Base-by-base conservation (phyloP, 83 land plant genomes). In the Picea mariana region DNA sequence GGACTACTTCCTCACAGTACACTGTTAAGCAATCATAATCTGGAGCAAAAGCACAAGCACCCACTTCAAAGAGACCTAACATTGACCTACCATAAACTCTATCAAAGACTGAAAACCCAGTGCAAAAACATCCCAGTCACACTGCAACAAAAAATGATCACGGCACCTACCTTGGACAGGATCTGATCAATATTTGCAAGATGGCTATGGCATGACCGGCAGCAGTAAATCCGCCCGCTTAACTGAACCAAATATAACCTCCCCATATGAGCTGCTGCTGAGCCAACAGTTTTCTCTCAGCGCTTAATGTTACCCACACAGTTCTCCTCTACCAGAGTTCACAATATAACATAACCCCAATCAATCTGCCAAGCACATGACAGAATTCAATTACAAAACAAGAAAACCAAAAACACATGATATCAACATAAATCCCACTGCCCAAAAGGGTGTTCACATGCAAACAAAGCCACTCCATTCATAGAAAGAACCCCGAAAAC, bases 161-260 rank as follows among this genome's bases (percentile, higher is more conserved):
- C n/a, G 26, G 7, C 13, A 40, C 34, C 11, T 62, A 89, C 91
- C 89, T 83, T 87, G 77, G 94, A 89, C 77, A 89, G 82, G 68
- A 92, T 79, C 18, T 92, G 89, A 3, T 87, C 90, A 59, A 49
- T 66, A 20, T 89, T 80, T 49, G 91, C 89, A 24, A 92, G 89
- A 81, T 92, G 91, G 86, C 86, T 89, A 18, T 79, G 82, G 81
- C 94, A 92, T 87, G 69, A 78, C 63, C 83, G 86, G 88, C 94
- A 92, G 68, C 87, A 85, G 83, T 92, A 92, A 76, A 92, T 80
- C 83, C 75, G 88, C 20, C 94, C 94, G 31, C 86, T 88, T 40
- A 92, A 76, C 42, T 82, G 80, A 40, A 89, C 86, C 44, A 77
- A 80, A 68, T 86, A 92, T 18, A 89, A 5, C 79, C 88, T 92